Conservation (phyloP, 1,284 basidiomycete species). For the Cutaneotrichosporon sp. region DNA sequence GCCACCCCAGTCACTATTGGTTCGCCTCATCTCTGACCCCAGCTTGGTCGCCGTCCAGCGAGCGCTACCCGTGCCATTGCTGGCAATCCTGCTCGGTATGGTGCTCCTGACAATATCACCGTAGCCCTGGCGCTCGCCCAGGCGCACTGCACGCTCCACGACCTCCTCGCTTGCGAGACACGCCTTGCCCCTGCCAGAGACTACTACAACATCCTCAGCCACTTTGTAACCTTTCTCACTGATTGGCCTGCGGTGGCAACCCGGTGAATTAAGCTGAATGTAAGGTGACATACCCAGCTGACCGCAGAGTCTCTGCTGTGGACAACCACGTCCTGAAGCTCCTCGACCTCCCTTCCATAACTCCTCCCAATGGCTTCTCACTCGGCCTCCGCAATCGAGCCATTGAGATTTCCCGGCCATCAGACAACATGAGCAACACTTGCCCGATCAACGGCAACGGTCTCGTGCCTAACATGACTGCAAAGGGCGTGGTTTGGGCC, state of each 20-base stretch:
- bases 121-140: slow-evolving; percentile 10
- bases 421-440: too few relatives aligned
- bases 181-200: slow-evolving; percentile 3
- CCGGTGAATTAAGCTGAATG: background rate
- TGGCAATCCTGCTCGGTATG: slow-evolving; percentile 2
- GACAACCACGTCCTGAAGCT: background rate
- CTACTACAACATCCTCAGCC: slow-evolving; percentile 5
- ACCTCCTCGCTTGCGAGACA: slow-evolving; percentile 9
- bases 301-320: background rate
- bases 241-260: slow-evolving; percentile 3
- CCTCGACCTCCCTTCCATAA: slow-evolving; percentile 1
- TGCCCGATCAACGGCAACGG: background rate
- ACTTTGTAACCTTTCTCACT: slow-evolving; percentile 2
- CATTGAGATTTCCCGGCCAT: background rate
- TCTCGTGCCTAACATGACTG: slow-evolving; percentile 3
- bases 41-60: slow-evolving; percentile 2
- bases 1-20: too few relatives aligned
- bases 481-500: slow-evolving; percentile 1
- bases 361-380: background rate
- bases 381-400: slow-evolving; percentile 4
- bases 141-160: slow-evolving; percentile 10
- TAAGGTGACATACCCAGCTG: background rate
- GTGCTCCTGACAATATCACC: background rate
- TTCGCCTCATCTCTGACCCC: too few relatives aligned
- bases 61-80: slow-evolving; percentile 3